These are phyloP conservation scores for Blakeslea trispora DNA, from an alignment of 371 early-diverging fungal genomes.

Conservation along the genomic window DNA sequence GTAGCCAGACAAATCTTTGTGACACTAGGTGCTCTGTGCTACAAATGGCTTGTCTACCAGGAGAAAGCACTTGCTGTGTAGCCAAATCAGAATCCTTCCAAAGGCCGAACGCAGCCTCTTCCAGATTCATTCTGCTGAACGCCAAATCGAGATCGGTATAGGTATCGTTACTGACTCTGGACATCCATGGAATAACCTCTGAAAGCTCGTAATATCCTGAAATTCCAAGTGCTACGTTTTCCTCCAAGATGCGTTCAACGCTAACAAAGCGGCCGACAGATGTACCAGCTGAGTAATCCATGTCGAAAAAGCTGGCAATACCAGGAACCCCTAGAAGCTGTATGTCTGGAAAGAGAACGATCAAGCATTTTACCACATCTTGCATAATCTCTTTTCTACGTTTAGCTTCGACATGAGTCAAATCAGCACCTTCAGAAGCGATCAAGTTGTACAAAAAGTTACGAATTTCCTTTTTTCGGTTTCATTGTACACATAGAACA, in stretches of 20 bases:
- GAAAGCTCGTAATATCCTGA: slow-evolving; percentile 33
- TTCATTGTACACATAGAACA: slow-evolving; percentile 29
- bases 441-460: slow-evolving; percentile 27
- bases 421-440: slow-evolving; percentile 6
- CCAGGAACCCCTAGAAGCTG: slow-evolving; percentile 28
- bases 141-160: too few species aligned
- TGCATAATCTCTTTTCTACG: slow-evolving; percentile 6
- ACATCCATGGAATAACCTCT: slow-evolving; percentile 34
- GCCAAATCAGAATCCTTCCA: too few species aligned
- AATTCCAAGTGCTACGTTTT: slow-evolving; percentile 40
- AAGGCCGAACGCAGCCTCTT: background rate
- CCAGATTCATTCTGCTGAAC: background rate
- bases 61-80: slow-evolving; percentile 1
- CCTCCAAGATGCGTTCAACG: slow-evolving; percentile 31
- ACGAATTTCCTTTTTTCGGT: slow-evolving; percentile 18
- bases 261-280: slow-evolving; percentile 23
- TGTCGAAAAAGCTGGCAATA: slow-evolving; percentile 7
- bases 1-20: slow-evolving; percentile 12
- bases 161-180: background rate
- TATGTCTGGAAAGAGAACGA: slow-evolving; percentile 35
- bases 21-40: background rate
- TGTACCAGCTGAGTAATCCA: slow-evolving; percentile 10
- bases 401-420: background rate
- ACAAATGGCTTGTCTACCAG: background rate
- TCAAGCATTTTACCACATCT: slow-evolving; percentile 31